Evolutionary conservation across 2,329 filamentous ascomycete species (phyloP).

Genomic region (Corynespora cassiicola): DNA sequence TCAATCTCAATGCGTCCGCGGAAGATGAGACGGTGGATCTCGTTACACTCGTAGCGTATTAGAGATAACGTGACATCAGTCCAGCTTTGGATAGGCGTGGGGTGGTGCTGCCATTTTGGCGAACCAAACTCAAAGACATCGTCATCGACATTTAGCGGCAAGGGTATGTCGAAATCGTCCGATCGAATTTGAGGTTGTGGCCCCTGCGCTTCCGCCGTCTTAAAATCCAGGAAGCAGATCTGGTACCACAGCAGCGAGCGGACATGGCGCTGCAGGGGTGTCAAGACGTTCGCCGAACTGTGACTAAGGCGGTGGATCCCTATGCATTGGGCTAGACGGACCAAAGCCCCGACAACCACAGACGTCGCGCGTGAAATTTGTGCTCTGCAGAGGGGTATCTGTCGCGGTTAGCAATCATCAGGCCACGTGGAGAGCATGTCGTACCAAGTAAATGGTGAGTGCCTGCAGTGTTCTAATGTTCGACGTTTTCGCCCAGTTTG

Average conservation of each 20-base stretch:
- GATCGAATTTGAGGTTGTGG: constrained; percentile 45
- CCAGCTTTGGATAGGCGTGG: constrained; percentile 36
- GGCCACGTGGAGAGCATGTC: neutral
- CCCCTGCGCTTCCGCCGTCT: constrained; percentile 46
- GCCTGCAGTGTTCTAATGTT: constrained; percentile 46
- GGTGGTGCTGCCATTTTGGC: constrained; percentile 42
- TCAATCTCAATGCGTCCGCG: constrained; percentile 46
- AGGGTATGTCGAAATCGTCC: constrained; percentile 45
- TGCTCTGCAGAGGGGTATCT: constrained; percentile 46
- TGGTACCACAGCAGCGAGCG: constrained; percentile 47
- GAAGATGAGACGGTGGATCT: constrained; percentile 46
- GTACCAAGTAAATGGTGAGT: constrained; percentile 45
- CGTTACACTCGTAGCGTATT: constrained; percentile 46
- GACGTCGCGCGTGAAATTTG: constrained; percentile 47
- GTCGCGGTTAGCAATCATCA: constrained; percentile 10
- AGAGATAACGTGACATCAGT: constrained; percentile 43
- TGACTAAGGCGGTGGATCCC: constrained; percentile 45
- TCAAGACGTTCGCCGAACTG: constrained; percentile 41
- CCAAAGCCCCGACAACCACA: constrained; percentile 45
- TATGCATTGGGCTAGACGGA: constrained; percentile 46
- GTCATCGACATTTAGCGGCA: constrained; percentile 45
- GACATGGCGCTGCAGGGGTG: constrained; percentile 43
- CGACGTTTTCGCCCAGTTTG: constrained; percentile 47
- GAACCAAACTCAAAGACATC: constrained; percentile 46
- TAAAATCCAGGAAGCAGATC: constrained; percentile 47